A percentile compares a stretch with the other conserved stretches of the same genome.
Evolutionary conservation across 176 grass and related monocot species (phyloP).

Genomic region (Stipa capillata): DNA sequence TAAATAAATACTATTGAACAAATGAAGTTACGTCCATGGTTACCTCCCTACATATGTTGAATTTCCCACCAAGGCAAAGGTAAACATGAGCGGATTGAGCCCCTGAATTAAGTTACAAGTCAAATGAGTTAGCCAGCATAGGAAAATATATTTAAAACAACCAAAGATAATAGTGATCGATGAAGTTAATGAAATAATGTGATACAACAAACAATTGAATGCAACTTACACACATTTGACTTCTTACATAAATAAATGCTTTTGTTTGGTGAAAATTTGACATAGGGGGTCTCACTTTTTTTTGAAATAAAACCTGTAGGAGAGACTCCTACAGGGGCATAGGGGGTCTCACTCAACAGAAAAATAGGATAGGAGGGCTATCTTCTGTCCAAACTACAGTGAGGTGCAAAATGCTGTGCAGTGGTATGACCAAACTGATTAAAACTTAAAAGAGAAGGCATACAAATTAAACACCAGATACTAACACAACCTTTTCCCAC

Average conservation of each 20-base stretch:
- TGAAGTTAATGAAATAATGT: not conserved
- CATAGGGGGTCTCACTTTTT: not conserved
- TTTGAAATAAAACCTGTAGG: too few relatives aligned
- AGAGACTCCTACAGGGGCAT: too few relatives aligned
- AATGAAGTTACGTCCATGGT: not conserved
- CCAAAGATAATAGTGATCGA: not conserved
- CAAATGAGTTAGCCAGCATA: slow-evolving; percentile 20
- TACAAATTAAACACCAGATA: not conserved
- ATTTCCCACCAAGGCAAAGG: slow-evolving; percentile 88
- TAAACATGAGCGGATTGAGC: slow-evolving; percentile 90
- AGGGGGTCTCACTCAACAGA: not conserved
- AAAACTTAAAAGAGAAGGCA: not conserved
- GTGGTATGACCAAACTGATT: not conserved
- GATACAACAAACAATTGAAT: not conserved
- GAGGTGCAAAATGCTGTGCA: not conserved
- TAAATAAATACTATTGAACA: not conserved
- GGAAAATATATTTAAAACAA: not conserved
- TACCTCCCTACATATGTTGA: slow-evolving; percentile 94
- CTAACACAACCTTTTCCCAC: not conserved
- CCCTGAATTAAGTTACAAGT: slow-evolving; percentile 49
- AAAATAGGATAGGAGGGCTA: not conserved
- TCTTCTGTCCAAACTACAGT: not conserved
- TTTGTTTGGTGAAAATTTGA: not conserved
- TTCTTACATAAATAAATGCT: not conserved
- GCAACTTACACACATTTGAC: not conserved